phyloP scores from a whole-genome alignment of 352 stramenopile species.

The Phytophthora fragariaefolia region DNA sequence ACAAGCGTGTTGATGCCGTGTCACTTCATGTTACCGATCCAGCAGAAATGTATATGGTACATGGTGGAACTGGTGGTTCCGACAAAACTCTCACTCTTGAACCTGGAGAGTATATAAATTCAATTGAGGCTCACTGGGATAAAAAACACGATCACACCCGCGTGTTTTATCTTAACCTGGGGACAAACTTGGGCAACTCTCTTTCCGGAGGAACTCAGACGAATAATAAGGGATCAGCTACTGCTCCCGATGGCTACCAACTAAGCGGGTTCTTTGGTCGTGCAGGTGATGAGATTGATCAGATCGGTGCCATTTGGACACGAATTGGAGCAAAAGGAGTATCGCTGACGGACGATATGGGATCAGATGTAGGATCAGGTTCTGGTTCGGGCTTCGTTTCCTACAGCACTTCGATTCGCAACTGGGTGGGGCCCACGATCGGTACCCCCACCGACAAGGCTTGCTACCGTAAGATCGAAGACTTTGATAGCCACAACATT shows the following conservation, averaged over 20 bases:
- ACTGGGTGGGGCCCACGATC: conserved; percentile 27
- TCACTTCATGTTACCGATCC: conserved; percentile 22
- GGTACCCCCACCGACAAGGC: conserved; percentile 18
- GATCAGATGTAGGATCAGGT: conserved; percentile 3
- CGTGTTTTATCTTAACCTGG: conserved; percentile 52
- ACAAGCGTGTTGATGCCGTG: conserved; percentile 22
- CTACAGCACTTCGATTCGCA: conserved; percentile 20
- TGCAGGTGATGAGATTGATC: conserved; percentile 42
- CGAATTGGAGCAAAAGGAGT: conserved; percentile 18
- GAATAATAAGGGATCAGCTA: conserved; percentile 38
- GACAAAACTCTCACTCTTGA: conserved; percentile 22
- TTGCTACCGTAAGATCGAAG: conserved; percentile 25
- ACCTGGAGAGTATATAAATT: conserved; percentile 24
- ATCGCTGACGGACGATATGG: conserved; percentile 20
- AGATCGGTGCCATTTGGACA: conserved; percentile 43
- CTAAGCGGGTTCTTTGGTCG: conserved; percentile 60
- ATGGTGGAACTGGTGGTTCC: conserved; percentile 21
- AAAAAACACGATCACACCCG: conserved; percentile 47
- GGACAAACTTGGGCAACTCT: conserved; percentile 43
- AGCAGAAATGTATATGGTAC: conserved; percentile 15
- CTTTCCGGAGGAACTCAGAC: conserved; percentile 41
- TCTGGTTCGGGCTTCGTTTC: conserved; percentile 22
- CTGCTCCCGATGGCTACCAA: conserved; percentile 47
- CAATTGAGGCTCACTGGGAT: conserved; percentile 35
- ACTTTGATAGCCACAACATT: conserved; percentile 26